Base-by-base conservation (phyloP, 2,329 filamentous ascomycete genomes). In the Parastagonospora nodorum region DNA sequence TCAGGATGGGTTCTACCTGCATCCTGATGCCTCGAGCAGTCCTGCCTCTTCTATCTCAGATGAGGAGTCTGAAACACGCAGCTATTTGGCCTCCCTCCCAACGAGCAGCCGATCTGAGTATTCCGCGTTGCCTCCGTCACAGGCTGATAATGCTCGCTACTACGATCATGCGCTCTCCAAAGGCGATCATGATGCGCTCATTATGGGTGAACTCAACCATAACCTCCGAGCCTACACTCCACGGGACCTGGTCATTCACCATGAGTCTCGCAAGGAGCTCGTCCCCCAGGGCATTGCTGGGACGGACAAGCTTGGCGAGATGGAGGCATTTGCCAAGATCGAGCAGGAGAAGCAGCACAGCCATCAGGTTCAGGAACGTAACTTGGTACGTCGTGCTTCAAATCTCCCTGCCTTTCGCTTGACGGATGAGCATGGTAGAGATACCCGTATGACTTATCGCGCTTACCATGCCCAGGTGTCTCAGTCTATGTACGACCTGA, bases 101-200 rank as follows among this genome's bases (percentile, higher is more conserved):
- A 24, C 3, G 19, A 24, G 19, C 19, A 24, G 19, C 19, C 19
- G 5, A 24, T 24, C 19, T 24, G 19, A 24, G 19, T 24, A 24
- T 24, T 24, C 19, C 19, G 19, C 19, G 19, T 24, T 24, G 19
- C 19, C 19, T 24, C 19, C 19, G 19, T 5, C 19, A 24, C 19
- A 24, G 19, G 19, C 19, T 5, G 19, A 8, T 32, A 32, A 32
- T 11, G 10, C 37, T 27, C 62, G 63, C 28, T 69, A 68, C 51
- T 69, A 71, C 40, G 39, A 39, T 11, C 42, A 52, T 16, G 50
- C 60, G 1, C 57, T 69, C 1, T 54, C 59, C 0, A 15, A 42
- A 2, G 52, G 52, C 5, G 67, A 67, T 16, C 53, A 45, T 29
- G 14, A 38, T 9, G 53, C 60, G 4, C 51, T 71, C n/a, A 36